Percentiles rank a stretch among this genome's conserved stretches.
These are phyloP conservation scores for Akanthomyces muscarius DNA, from an alignment of 2,329 filamentous ascomycete genomes.

Conservation along the genomic window DNA sequence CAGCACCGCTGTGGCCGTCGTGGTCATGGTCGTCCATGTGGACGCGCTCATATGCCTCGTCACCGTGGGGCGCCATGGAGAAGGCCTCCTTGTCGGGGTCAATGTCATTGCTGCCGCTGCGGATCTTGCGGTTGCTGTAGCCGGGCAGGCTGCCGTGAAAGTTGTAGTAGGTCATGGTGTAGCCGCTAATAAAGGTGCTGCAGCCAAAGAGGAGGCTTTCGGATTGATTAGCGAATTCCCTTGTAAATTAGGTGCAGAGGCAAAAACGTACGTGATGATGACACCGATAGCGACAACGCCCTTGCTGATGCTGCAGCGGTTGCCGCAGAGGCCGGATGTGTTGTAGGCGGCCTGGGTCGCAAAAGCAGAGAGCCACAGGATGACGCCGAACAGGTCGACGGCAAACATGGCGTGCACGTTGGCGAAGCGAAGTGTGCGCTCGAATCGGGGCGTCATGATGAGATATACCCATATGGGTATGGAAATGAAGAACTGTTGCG, in stretches of 20 bases:
- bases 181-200: slow-evolving; percentile 54
- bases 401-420: slow-evolving; percentile 58
- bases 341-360: slow-evolving; percentile 63
- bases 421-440: slow-evolving; percentile 57
- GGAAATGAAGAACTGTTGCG: slow-evolving; percentile 58
- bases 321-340: slow-evolving; percentile 49
- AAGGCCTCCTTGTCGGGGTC: slow-evolving; percentile 68
- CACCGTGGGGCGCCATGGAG: slow-evolving; percentile 62
- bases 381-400: slow-evolving; percentile 53
- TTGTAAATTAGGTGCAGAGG: slow-evolving; percentile 1
- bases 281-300: slow-evolving; percentile 60
- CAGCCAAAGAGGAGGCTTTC: slow-evolving; percentile 52
- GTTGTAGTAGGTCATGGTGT: slow-evolving; percentile 58
- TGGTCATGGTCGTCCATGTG: slow-evolving; percentile 52
- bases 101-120: slow-evolving; percentile 46
- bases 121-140: slow-evolving; percentile 48
- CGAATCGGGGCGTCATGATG: slow-evolving; percentile 60
- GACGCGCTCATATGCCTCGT: slow-evolving; percentile 61
- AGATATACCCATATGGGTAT: slow-evolving; percentile 63
- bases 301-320: slow-evolving; percentile 58
- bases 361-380: slow-evolving; percentile 66
- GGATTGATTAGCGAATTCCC: slow-evolving; percentile 12
- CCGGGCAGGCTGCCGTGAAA: slow-evolving; percentile 59
- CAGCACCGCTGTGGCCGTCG: slow-evolving; percentile 26
- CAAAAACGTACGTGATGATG: slow-evolving; percentile 53